Conservation (phyloP, 2,329 filamentous ascomycete species). For the Teratosphaeria destructans region DNA sequence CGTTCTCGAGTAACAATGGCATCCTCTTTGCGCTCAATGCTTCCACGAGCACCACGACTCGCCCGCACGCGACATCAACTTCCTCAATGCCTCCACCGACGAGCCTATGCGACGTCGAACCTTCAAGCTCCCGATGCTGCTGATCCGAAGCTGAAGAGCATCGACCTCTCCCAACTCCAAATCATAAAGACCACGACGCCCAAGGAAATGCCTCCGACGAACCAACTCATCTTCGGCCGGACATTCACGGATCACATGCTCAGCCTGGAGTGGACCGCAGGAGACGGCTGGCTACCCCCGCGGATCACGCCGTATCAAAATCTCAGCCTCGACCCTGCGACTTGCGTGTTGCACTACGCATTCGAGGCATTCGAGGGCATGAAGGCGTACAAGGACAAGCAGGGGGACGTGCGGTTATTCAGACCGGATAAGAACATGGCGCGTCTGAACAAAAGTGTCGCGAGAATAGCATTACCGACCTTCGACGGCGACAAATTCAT, state of each 20-base stretch:
- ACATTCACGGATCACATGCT: constrained; percentile 98
- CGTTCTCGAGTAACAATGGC: constrained; percentile 4
- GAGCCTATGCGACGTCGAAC: background rate
- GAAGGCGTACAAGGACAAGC: constrained; percentile 92
- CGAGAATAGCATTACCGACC: constrained; percentile 84
- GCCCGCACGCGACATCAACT: background rate
- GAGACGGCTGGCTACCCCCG: constrained; percentile 71
- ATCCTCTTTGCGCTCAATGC: constrained; percentile 5
- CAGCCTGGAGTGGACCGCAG: constrained; percentile 80
- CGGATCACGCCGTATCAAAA: constrained; percentile 91
- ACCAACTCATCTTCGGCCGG: constrained; percentile 80
- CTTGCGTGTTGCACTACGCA: constrained; percentile 96
- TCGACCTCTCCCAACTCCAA: constrained; percentile 68
- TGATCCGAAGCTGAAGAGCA: constrained; percentile 48
- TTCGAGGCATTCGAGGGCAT: constrained; percentile 98
- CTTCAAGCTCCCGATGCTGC: constrained; percentile 36
- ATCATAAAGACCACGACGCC: constrained; percentile 67
- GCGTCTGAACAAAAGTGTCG: constrained; percentile 80
- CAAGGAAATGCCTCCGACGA: constrained; percentile 60
- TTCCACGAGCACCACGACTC: constrained; percentile 1
- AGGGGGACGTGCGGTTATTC: constrained; percentile 75
- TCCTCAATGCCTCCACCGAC: background rate
- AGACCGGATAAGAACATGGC: constrained; percentile 94
- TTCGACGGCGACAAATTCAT: constrained; percentile 67
- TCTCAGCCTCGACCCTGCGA: constrained; percentile 88